Conservation (phyloP, 1,284 basidiomycete genomes). For the Pseudozyma thailandica region DNA sequence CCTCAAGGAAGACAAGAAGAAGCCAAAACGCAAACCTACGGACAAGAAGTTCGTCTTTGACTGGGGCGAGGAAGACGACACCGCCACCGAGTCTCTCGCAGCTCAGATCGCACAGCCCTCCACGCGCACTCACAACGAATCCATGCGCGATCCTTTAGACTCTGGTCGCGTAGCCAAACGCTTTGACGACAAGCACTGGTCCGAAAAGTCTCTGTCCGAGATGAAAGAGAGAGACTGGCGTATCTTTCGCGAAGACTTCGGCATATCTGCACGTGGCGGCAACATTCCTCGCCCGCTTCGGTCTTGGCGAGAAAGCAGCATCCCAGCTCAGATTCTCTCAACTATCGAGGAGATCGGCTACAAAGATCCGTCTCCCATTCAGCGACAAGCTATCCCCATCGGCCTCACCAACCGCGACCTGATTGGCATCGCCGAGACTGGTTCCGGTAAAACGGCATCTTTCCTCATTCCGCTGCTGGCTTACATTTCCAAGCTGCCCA, state of each 20-base stretch:
- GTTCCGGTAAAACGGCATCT: constrained; percentile 97
- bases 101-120: constrained; percentile 14
- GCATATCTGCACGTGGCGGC: constrained; percentile 87
- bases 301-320: constrained; percentile 87
- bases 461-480: constrained; percentile 98
- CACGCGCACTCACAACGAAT: not conserved
- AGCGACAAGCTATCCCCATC: constrained; percentile 97
- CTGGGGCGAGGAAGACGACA: constrained; percentile 74
- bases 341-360: constrained; percentile 92
- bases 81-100: constrained; percentile 42
- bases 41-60: constrained; percentile 95
- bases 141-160: constrained; percentile 1
- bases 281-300: constrained; percentile 91
- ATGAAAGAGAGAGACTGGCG: constrained; percentile 99
- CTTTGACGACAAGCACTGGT: constrained; percentile 87
- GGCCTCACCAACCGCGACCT: constrained; percentile 94
- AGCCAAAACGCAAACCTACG: constrained; percentile 90
- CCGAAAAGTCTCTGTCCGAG: constrained; percentile 88
- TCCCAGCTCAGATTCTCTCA: constrained; percentile 81
- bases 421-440: constrained; percentile 96
- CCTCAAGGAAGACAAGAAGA: constrained; percentile 75
- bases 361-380: constrained; percentile 95
- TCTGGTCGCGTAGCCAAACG: constrained; percentile 20
- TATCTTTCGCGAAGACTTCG: constrained; percentile 98
- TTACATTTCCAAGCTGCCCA: constrained; percentile 87